Evolutionary conservation across 257 asterid genomes (phyloP).

Genomic region (Dorcoceras hygrometricum): DNA sequence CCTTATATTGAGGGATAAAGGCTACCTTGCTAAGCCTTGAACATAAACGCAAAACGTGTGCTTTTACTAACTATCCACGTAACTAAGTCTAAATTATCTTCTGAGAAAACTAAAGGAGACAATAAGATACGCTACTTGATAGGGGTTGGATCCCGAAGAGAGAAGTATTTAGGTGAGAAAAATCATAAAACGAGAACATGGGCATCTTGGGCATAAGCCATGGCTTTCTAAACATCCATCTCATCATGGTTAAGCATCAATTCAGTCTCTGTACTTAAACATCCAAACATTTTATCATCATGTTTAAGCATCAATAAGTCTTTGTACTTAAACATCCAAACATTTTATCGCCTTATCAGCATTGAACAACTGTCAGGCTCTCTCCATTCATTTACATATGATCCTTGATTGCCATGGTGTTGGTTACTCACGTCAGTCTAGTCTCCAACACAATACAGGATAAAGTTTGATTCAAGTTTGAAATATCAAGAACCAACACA

Average conservation of each 20-base stretch:
- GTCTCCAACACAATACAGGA: conserved; percentile 5
- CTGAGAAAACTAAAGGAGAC: not conserved
- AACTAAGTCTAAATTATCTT: not conserved
- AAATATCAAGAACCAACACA: conserved; percentile 4
- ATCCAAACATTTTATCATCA: not conserved
- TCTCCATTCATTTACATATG: conserved; percentile 4
- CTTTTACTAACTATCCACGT: not conserved
- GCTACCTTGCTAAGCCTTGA: not conserved
- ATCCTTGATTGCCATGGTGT: not conserved
- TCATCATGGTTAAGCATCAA: too few species aligned
- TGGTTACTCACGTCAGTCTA: conserved; percentile 17
- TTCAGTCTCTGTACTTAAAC: not conserved
- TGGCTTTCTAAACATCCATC: not conserved
- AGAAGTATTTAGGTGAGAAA: not conserved
- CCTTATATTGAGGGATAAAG: not conserved
- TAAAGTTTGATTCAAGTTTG: not conserved
- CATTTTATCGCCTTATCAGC: not conserved
- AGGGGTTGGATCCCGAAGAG: not conserved
- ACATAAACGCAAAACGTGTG: not conserved
- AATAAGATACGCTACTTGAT: not conserved
- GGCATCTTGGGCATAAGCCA: not conserved
- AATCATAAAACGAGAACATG: not conserved
- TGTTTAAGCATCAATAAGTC: not conserved
- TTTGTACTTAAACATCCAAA: not conserved
- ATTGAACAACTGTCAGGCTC: not conserved